Base-by-base conservation (phyloP, 2,329 filamentous ascomycete species). In the Alternaria rosae region DNA sequence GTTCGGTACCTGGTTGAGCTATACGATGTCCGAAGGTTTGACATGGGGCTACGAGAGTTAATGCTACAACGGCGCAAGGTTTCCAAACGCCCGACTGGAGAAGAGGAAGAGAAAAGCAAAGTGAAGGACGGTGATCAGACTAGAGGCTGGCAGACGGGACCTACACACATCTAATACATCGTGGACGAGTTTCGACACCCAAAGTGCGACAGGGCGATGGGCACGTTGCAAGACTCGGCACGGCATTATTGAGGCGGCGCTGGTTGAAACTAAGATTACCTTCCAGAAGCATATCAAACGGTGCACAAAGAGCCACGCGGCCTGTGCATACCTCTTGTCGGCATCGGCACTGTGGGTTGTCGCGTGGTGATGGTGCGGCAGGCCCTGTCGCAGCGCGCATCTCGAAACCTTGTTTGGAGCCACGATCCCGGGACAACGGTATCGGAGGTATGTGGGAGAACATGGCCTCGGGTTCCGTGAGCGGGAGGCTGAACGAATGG, bases 21-120 rank as follows among this genome's bases (percentile, higher is more conserved):
- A 60, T 59, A 58, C 47, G 61, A 59, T 30, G 55, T 42, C 48
- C 54, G 52, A 26, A 58, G 43, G 38, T 23, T 47, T 53, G 59
- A 67, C 67, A 69, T 68, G 65, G 47, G 56, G 52, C 32, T 52
- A 42, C 45, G 32, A 45, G 26, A 45, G 38, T 43, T 48, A 23
- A 61, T 57, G 23, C 43, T 25, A 41, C 28, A 11, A 32, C 13
- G 23, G 43, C 56, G 21, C 48, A 59, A 54, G 21, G 42, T 25
- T 45, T 35, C 43, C 25, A 47, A 52, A 45, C 38, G 45, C 48
- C 28, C 23, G 57, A 43, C 32, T 51, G 17, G 25, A 54, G 43
- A 17, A 61, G 38, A 57, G 45, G 48, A 53, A 47, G 17, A 43
- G 26, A 41, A 45, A 30, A 30, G 32, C 23, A 58, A 61, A 52